Base-by-base conservation (phyloP, 495 filamentous ascomycete species). In the Elasticomyces elasticus region DNA sequence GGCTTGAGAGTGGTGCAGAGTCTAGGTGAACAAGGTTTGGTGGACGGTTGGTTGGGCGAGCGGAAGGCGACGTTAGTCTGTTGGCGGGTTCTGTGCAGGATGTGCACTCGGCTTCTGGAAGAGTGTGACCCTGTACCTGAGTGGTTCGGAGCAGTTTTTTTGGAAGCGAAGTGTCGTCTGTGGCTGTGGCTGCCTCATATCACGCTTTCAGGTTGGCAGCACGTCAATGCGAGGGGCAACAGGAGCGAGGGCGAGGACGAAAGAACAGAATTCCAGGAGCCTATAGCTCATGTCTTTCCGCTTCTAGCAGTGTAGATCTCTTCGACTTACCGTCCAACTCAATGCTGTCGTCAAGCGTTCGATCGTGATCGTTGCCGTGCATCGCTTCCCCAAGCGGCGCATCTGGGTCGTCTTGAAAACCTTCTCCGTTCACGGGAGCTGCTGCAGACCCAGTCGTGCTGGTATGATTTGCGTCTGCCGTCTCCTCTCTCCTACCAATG, bases 401-500 rank as follows among this genome's bases (percentile, higher is more conserved):
- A 43, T 55, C 52, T 25, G 52, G 52, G 31, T 55, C 52, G 37
- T 55, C 52, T 15, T 23, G 6, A 23, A 40, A 55, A 10, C 30
- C 30, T 23, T 26, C 89, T 4, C 91, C 95, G 64, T 17, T 12
- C 15, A 88, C 88, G 37, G 81, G 86, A n/a, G 89, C 91, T 68
- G 82, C 89, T 60, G 82, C 83, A 57, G 22, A 19, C 9, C 69
- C 76, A 59, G 66, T 81, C 61, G 69, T 52, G 26, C 48, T 27
- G 3, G 46, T 49, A 5, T 13, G 37, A 26, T 28, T 41, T 30
- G 19, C 52, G 24, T 53, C 57, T 52, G 63, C 65, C 13, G 68
- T 69, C 67, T 83, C 85, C 45, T 91, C 86, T 57, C 87, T 79
- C 62, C 85, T 75, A 9, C 91, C 88, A 63, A 96, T 88, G 42